Conservation (phyloP, 169 alveolate genomes). For the Cryptosporidium felis region DNA sequence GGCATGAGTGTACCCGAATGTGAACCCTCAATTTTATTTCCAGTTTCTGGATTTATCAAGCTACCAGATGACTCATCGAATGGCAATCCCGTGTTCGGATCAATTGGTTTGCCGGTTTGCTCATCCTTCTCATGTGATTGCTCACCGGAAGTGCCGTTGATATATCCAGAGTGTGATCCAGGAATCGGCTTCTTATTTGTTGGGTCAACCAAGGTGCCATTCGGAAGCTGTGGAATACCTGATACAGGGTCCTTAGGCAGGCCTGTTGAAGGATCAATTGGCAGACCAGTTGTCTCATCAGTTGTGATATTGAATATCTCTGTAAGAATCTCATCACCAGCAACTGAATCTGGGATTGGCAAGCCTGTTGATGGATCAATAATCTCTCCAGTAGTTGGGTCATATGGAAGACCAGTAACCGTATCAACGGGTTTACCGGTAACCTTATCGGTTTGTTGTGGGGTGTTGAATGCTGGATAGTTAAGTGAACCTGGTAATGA, state of each 20-base stretch:
- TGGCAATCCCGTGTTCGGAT: slow-evolving; percentile 70
- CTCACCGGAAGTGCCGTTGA: slow-evolving; percentile 43
- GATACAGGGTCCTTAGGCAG: slow-evolving; percentile 66
- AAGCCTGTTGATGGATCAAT: slow-evolving; percentile 36
- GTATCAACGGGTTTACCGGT: slow-evolving; percentile 67
- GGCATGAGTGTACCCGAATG: slow-evolving; percentile 72
- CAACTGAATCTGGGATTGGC: slow-evolving; percentile 65
- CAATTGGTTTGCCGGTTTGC: slow-evolving; percentile 44
- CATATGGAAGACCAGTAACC: slow-evolving; percentile 62
- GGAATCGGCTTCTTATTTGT: slow-evolving; percentile 52
- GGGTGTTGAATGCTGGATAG: slow-evolving; percentile 38
- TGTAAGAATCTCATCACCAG: slow-evolving; percentile 59
- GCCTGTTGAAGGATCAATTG: slow-evolving; percentile 53
- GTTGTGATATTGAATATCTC: slow-evolving; percentile 16
- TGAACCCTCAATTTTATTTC: slow-evolving; percentile 23
- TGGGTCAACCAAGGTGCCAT: slow-evolving; percentile 70
- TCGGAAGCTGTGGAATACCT: slow-evolving; percentile 55
- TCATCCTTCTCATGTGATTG: slow-evolving; percentile 30
- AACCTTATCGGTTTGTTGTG: slow-evolving; percentile 54
- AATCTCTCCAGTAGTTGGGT: slow-evolving; percentile 49
- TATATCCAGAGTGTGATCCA: slow-evolving; percentile 68
- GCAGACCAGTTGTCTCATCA: slow-evolving; percentile 44
- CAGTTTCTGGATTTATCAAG: slow-evolving; percentile 54
- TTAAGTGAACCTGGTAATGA: slow-evolving; percentile 48
- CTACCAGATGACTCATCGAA: slow-evolving; percentile 27